Conservation (phyloP, 257 asterid genomes). For the Leptodermis oblonga region DNA sequence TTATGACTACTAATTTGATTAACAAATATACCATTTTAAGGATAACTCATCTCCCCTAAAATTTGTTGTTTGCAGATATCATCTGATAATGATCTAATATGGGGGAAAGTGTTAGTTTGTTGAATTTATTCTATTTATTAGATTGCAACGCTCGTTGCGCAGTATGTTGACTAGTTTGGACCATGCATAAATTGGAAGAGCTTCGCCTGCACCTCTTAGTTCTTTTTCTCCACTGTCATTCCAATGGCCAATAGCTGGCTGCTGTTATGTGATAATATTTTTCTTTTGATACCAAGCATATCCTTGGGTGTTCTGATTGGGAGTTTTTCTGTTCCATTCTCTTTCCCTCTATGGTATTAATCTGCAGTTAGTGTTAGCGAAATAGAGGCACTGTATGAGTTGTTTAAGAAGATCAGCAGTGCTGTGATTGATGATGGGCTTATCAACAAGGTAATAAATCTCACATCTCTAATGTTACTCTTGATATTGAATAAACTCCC, state of each 20-base stretch:
- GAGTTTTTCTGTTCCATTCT: neutral
- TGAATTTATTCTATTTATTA: neutral
- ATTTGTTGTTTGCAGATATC: neutral
- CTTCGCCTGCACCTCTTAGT: neutral
- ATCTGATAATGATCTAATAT: neutral
- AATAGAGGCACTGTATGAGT: constrained; percentile 79
- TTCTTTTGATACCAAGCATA: neutral
- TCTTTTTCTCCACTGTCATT: neutral
- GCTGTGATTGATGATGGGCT: constrained; percentile 85
- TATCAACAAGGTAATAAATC: constrained; percentile 64
- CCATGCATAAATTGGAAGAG: neutral
- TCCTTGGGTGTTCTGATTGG: neutral
- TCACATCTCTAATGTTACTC: constrained; percentile 12
- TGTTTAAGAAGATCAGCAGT: constrained; percentile 79
- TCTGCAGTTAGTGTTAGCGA: constrained; percentile 83
- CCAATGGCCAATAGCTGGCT: neutral
- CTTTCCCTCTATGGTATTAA: neutral
- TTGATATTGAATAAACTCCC: neutral
- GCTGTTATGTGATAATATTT: neutral
- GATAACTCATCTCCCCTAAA: neutral
- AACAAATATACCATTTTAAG: neutral
- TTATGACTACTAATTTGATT: neutral
- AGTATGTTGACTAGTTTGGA: neutral
- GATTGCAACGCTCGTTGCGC: neutral
- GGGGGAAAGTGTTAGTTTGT: neutral